Percentiles rank a stretch among this genome's conserved stretches.
Evolutionary conservation across 1,284 basidiomycete genomes (phyloP).

Genomic region (Malassezia yamatoensis): DNA sequence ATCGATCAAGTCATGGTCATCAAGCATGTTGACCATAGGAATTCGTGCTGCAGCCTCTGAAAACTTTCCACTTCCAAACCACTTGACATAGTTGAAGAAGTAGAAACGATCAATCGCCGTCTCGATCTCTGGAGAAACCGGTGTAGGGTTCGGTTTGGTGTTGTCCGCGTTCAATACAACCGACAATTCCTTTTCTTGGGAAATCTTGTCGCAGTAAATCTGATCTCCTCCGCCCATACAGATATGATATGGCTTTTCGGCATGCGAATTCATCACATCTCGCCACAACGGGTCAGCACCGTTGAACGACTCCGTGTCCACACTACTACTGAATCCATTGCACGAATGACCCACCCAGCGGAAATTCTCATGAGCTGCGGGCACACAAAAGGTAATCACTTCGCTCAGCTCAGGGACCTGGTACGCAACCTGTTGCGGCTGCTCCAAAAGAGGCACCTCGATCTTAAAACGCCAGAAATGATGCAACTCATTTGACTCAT

Average conservation of each 20-base stretch:
- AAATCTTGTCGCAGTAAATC: constrained; percentile 33
- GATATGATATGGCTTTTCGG: constrained; percentile 69
- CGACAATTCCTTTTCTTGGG: constrained; percentile 52
- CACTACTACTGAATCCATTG: constrained; percentile 54
- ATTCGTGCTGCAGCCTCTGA: constrained; percentile 72
- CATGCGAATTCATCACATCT: constrained; percentile 73
- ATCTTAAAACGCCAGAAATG: constrained; percentile 94
- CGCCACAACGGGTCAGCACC: constrained; percentile 64
- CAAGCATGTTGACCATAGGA: constrained; percentile 64
- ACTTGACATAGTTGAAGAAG: constrained; percentile 63
- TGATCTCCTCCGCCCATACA: constrained; percentile 61
- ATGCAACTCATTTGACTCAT: constrained; percentile 56
- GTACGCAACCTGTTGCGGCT: constrained; percentile 72
- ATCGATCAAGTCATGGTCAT: constrained; percentile 66
- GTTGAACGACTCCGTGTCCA: constrained; percentile 49
- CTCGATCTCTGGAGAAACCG: constrained; percentile 63
- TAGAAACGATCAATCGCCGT: constrained; percentile 68
- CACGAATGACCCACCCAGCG: constrained; percentile 75
- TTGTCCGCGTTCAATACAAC: constrained; percentile 68
- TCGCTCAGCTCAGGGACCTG: constrained; percentile 44
- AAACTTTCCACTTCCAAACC: constrained; percentile 80
- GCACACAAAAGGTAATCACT: constrained; percentile 63
- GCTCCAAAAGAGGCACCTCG: constrained; percentile 62
- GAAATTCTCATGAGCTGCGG: constrained; percentile 73
- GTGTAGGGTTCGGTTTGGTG: constrained; percentile 58